Evolutionary conservation across 164 flowering plant species (phyloP).

Genomic region (Macadamia integrifolia): DNA sequence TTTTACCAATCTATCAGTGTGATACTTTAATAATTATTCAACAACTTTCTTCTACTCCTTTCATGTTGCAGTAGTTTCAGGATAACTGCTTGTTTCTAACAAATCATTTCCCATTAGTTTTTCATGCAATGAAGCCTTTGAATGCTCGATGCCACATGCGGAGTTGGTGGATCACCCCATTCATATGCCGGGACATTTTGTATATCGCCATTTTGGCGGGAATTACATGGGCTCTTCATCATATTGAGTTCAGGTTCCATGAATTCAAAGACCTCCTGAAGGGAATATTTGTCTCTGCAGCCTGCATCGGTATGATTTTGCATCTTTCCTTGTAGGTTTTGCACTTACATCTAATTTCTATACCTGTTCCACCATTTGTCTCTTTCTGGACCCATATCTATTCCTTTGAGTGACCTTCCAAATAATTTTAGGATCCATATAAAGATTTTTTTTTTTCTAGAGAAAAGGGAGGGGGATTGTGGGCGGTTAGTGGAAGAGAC

Average conservation of each 20-base stretch:
- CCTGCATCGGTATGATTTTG: slow-evolving; percentile 42
- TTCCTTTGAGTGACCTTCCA: no score
- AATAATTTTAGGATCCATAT: no score
- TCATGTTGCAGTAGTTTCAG: neutral
- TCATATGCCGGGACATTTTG: slow-evolving; percentile 38
- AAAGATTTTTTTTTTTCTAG: no score
- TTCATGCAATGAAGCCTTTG: slow-evolving; percentile 53
- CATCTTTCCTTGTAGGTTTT: neutral
- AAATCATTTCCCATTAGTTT: slow-evolving; percentile 40
- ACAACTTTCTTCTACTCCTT: neutral
- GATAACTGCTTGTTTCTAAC: slow-evolving; percentile 5
- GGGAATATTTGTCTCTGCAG: slow-evolving; percentile 60
- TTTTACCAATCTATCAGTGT: neutral
- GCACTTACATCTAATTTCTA: neutral
- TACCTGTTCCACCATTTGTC: neutral
- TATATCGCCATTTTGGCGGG: slow-evolving; percentile 59
- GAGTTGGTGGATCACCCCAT: slow-evolving; percentile 49
- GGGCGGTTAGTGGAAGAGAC: no score
- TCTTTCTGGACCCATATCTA: neutral
- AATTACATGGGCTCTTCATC: slow-evolving; percentile 52
- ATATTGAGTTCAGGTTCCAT: slow-evolving; percentile 73
- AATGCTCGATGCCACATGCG: slow-evolving; percentile 60
- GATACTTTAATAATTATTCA: neutral
- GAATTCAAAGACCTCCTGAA: slow-evolving; percentile 73
- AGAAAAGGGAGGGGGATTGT: no score